Evolutionary conservation across 163 green algal species (phyloP).

Genomic region (Trebouxia gelatinosa): DNA sequence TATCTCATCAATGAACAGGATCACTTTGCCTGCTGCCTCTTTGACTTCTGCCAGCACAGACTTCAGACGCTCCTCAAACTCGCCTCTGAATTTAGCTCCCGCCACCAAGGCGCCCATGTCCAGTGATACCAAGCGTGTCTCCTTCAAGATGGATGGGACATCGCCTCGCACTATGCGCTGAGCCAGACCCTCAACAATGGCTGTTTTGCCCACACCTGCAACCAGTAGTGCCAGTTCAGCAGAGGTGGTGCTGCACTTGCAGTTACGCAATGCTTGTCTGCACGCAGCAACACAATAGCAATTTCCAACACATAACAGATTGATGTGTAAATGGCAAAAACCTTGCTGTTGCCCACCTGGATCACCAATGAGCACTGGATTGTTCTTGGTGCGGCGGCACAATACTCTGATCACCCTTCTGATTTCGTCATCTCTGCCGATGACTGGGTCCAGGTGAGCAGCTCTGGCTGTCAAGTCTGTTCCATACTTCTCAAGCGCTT

Average conservation of each 20-base stretch:
- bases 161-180: slow-evolving; percentile 93
- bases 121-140: slow-evolving; percentile 75
- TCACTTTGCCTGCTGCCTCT: slow-evolving; percentile 65
- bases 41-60: slow-evolving; percentile 91
- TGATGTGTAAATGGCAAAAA: background rate
- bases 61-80: slow-evolving; percentile 77
- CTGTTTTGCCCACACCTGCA: slow-evolving; percentile 87
- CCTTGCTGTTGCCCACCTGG: slow-evolving; percentile 64
- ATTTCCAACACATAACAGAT: background rate
- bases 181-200: slow-evolving; percentile 89
- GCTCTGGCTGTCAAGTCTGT: slow-evolving; percentile 82
- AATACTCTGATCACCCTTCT: slow-evolving; percentile 68
- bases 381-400: slow-evolving; percentile 91
- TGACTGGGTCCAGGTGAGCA: slow-evolving; percentile 82
- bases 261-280: background rate
- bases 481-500: slow-evolving; percentile 84
- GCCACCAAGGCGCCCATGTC: slow-evolving; percentile 95
- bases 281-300: background rate
- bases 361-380: slow-evolving; percentile 90
- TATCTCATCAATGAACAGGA: slow-evolving; percentile 96
- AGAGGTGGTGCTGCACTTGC: background rate
- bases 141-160: slow-evolving; percentile 72
- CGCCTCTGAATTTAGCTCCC: slow-evolving; percentile 55
- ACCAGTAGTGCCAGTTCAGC: background rate
- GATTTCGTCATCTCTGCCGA: slow-evolving; percentile 59